phyloP scores from a whole-genome alignment of 306 rosid genomes.

The Parietaria judaica region DNA sequence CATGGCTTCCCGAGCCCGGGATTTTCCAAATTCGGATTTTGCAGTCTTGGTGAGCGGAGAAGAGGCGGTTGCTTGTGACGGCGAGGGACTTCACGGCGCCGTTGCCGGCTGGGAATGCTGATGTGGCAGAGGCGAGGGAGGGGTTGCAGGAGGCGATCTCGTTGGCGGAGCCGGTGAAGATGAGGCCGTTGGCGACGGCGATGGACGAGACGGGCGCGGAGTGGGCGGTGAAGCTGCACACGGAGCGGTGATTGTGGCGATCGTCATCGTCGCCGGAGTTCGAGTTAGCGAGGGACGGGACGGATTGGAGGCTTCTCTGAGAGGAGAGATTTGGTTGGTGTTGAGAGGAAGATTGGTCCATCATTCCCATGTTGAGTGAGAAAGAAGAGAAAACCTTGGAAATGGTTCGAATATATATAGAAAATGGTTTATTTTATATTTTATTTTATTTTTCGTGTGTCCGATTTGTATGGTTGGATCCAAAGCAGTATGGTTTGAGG shows the following conservation, averaged over 20 bases:
- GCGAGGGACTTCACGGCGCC: slow-evolving; percentile 77
- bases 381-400: slow-evolving; percentile 14
- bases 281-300: slow-evolving; percentile 35
- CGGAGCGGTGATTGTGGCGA: slow-evolving; percentile 3
- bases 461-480: no score
- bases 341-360: slow-evolving; percentile 30
- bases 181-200: slow-evolving; percentile 41
- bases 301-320: slow-evolving; percentile 44
- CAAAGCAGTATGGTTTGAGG: no score
- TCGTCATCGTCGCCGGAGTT: not conserved
- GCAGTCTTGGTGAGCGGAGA: slow-evolving; percentile 83
- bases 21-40: slow-evolving; percentile 85
- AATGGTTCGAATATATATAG: slow-evolving; percentile 27
- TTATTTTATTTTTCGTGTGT: no score
- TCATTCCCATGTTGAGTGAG: slow-evolving; percentile 32
- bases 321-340: slow-evolving; percentile 25
- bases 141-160: slow-evolving; percentile 58
- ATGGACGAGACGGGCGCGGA: slow-evolving; percentile 59
- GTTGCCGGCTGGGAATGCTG: slow-evolving; percentile 39
- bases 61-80: slow-evolving; percentile 50
- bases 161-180: slow-evolving; percentile 65
- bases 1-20: slow-evolving; percentile 23
- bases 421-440: no score
- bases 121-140: slow-evolving; percentile 6
- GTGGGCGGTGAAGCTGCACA: slow-evolving; percentile 12